Evolutionary conservation across 768 basidiomycete genomes (phyloP).

Genomic region (Goffeauzyma gilvescens): DNA sequence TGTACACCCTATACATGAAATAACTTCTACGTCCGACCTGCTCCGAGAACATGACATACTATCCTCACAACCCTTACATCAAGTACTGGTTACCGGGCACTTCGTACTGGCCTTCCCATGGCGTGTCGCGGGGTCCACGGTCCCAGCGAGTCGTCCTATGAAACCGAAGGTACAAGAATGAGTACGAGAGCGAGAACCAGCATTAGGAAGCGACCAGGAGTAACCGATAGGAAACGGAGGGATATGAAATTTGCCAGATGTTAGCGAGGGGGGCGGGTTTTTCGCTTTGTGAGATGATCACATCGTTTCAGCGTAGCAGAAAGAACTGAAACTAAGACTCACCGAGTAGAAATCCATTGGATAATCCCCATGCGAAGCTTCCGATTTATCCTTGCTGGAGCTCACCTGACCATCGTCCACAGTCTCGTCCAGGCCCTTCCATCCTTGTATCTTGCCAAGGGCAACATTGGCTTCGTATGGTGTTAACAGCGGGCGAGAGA

Average conservation of each 20-base stretch:
- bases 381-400: constrained; percentile 1
- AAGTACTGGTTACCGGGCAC: too few relatives aligned
- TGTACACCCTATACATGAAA: too few relatives aligned
- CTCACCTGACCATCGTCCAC: constrained; percentile 3
- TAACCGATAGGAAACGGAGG: too few relatives aligned
- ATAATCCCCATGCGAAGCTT: constrained; percentile 41
- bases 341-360: constrained; percentile 84
- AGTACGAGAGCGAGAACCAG: too few relatives aligned
- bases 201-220: too few relatives aligned
- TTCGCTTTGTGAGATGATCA: too few relatives aligned
- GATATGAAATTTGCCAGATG: too few relatives aligned
- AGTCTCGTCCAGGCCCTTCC: constrained; percentile 39
- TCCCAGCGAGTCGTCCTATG: constrained; percentile 21
- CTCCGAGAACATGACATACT: too few relatives aligned
- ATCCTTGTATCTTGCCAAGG: constrained; percentile 47
- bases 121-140: constrained; percentile 31
- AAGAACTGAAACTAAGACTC: neutral
- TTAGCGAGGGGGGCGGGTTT: too few relatives aligned
- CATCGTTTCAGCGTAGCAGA: neutral
- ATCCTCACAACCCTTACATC: too few relatives aligned
- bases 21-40: too few relatives aligned
- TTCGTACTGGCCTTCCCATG: constrained; percentile 10
- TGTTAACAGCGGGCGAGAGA: constrained; percentile 65
- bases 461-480: constrained; percentile 87
- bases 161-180: neutral